Base-by-base conservation (phyloP, 2,329 filamentous ascomycete genomes). In the Chaetomiaceae sp. region DNA sequence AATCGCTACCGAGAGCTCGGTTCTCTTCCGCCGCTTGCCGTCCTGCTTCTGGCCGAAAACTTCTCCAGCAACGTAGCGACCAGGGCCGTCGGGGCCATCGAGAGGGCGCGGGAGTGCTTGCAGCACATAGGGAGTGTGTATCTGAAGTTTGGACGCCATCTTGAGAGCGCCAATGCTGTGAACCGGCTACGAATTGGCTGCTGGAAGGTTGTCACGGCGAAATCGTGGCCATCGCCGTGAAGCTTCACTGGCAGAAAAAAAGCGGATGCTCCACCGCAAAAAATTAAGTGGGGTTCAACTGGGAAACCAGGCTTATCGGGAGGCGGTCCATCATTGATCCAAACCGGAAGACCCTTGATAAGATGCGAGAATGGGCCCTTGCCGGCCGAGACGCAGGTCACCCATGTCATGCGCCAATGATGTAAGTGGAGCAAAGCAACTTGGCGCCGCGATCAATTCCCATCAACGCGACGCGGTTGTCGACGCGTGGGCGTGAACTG, bases 41-140 rank as follows among this genome's bases (percentile, higher is more conserved):
- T 75, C 77, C 44, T 77, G 71, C 57, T 74, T 72, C 63, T 79
- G 78, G 55, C 81, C 80, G 59, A 77, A 81, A 33, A 85, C 80
- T 55, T 84, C 79, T 57, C 79, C 74, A 12, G 82, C 77, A 33
- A 77, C 72, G 77, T 74, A 64, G 79, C 82, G 51, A 69, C 72
- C 50, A 71, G 75, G 57, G 67, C 71, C 38, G 67, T 71, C 50
- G 68, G 72, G 54, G 3, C 66, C 69, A 56, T 82, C 78, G 44
- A 84, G 71, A 3, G 81, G 80, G 37, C 74, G 70, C 10, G 82
- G 81, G 40, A 86, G 69, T 8, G 78, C 70, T 30, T 81, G 78
- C 56, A 86, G 70, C 53, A 83, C 75, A 62, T 81, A 83, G n/a
- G 82, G 82, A 68, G 76, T 76, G 63, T 84, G 79, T 50, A 85